Base-by-base conservation (phyloP, 2,329 filamentous ascomycete species). In the Raffaelea albimanens region DNA sequence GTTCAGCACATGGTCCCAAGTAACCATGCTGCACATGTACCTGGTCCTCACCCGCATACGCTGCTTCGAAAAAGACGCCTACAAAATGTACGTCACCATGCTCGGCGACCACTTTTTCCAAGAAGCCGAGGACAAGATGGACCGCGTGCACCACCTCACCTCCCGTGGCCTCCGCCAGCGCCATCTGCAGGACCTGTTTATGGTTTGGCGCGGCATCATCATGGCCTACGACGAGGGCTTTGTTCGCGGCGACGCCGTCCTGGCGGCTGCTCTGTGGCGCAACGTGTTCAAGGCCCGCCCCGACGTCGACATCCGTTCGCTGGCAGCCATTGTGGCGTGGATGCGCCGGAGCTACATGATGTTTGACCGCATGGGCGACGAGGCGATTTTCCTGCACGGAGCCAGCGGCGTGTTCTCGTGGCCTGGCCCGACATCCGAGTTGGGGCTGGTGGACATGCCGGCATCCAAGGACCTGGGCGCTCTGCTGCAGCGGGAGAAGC, bases 21-120 rank as follows among this genome's bases (percentile, higher is more conserved):
- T 97, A 40, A 93, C 90, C 33, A 95, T 95, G 75, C 76, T 98
- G 50, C 91, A 98, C 71, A 85, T 98, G 76, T 97, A 95, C 72
- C 77, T 96, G 50, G 67, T 97, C 50, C 85, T 87, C 47, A 85
- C 87, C 42, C 85, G 90, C 48, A 71, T 96, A 57, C 85, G 93
- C 54, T 83, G 82, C 64, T 79, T 96, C 57, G 82, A 87, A 20
- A 70, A 73, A 46, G 76, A 83, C 20, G 73, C 78, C 55, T 82
- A 85, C 56, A 75, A 79, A 51, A 76, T 80, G 49, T 95, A 89
- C 82, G 87, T 94, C 64, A 85, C 89, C 59, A 87, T 95, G 68
- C 75, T 98, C 53, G 80, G 93, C 42, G 90, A 98, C 68, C 89
- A 97, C 66, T 96, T 94, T 73, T 97, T 91, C 72, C 87, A 87